These are phyloP conservation scores for Ogataea methanolica DNA, from an alignment of 805 yeast genomes.

Conservation along the genomic window DNA sequence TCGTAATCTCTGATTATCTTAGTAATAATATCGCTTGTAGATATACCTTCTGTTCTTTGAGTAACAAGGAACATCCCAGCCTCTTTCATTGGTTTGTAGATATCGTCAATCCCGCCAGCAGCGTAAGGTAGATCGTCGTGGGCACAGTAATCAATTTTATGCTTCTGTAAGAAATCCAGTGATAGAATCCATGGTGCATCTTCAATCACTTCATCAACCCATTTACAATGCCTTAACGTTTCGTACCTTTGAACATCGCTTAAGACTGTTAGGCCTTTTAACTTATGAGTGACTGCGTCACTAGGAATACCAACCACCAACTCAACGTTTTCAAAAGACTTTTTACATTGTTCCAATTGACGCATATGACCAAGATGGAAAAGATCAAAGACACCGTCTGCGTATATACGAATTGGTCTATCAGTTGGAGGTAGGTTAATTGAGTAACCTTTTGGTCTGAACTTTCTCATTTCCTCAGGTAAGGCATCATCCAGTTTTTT, in stretches of 20 bases:
- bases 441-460: constrained; percentile 72
- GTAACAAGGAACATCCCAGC: constrained; percentile 89
- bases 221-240: constrained; percentile 85
- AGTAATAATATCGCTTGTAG: constrained; percentile 94
- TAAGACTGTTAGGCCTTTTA: constrained; percentile 90
- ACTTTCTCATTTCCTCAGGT: constrained; percentile 68
- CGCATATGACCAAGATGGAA: constrained; percentile 98
- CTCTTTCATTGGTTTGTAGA: constrained; percentile 87
- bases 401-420: constrained; percentile 89
- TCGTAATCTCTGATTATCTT: constrained; percentile 94
- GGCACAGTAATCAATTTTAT: constrained; percentile 91
- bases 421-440: constrained; percentile 81
- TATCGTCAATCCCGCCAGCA: constrained; percentile 83
- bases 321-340: constrained; percentile 77
- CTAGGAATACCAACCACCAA: constrained; percentile 90
- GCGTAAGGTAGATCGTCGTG: constrained; percentile 97
- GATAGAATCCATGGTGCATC: constrained; percentile 96
- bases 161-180: constrained; percentile 70
- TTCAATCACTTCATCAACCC: constrained; percentile 97
- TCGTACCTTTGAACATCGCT: constrained; percentile 86
- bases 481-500: constrained; percentile 55
- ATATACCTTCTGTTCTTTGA: constrained; percentile 94
- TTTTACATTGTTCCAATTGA: constrained; percentile 94
- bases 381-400: constrained; percentile 96
- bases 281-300: constrained; percentile 83